Base-by-base conservation (phyloP, 768 basidiomycete species). In the Lyophyllum shimeji region DNA sequence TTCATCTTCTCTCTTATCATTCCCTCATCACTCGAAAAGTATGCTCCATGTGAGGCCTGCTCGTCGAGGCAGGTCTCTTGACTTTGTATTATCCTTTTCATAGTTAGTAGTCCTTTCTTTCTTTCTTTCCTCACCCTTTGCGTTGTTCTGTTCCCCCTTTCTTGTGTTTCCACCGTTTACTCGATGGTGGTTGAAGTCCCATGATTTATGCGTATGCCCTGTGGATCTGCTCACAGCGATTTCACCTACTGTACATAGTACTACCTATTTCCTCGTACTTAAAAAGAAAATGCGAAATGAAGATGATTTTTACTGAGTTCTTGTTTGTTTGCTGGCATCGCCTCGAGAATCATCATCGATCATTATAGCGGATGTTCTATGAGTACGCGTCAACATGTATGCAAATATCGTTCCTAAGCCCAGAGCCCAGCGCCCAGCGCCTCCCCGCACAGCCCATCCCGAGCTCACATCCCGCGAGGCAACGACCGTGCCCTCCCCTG, bases 191-290 rank as follows among this genome's bases (percentile, higher is more conserved):
- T n/a, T n/a, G n/a, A n/a, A n/a, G n/a, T n/a, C n/a, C n/a, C n/a
- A n/a, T n/a, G n/a, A n/a, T n/a, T n/a, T 60, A 56, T 46, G 40
- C 59, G 46, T 53, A 60, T 52, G 52, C 37, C 50, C 59, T 55
- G 54, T 59, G 27, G 50, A 56, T 50, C 48, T 29, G 42, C 2
- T 21, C n/a, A n/a, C n/a, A n/a, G n/a, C n/a, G n/a, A n/a, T n/a
- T n/a, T 18, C 40, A 42, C 40, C 40, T 49, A 44, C 52, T 56
- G 50, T 59, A 53, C 52, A 50, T 56, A 50, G 55, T 60, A 29
- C 29, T 43, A 20, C 40, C 40, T 13, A 7, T 43, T n/a, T n/a
- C n/a, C n/a, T n/a, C n/a, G n/a, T n/a, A n/a, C n/a, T n/a, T n/a
- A n/a, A n/a, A n/a, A n/a, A 3, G 18, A 20, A 20, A 43, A 43